phyloP scores from a whole-genome alignment of 495 filamentous ascomycete genomes.

The Aspergillus sclerotioniger region DNA sequence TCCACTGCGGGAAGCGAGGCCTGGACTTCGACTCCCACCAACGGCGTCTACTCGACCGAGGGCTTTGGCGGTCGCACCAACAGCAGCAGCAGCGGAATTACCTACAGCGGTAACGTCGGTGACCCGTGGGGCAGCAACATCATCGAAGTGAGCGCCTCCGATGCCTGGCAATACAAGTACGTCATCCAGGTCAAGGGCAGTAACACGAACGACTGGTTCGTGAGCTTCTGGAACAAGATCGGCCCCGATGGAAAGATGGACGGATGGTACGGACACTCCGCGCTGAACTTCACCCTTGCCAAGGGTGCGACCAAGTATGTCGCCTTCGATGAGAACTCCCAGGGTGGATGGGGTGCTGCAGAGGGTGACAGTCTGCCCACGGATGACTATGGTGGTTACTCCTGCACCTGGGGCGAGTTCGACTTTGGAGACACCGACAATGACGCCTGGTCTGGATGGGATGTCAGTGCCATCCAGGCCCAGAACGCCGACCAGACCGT shows the following conservation, averaged over 20 bases:
- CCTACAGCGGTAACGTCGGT: constrained; percentile 49
- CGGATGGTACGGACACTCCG: constrained; percentile 41
- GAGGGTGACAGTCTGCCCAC: constrained; percentile 33
- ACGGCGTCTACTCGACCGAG: constrained; percentile 1
- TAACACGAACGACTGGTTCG: constrained; percentile 35
- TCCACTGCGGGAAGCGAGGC: background rate
- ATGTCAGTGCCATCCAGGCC: constrained; percentile 41
- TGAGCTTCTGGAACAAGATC: constrained; percentile 55
- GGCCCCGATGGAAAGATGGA: constrained; percentile 36
- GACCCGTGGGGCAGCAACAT: constrained; percentile 54
- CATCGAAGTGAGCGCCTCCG: constrained; percentile 35
- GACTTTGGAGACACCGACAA: constrained; percentile 37
- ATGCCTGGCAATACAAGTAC: constrained; percentile 43
- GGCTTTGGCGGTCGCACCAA: constrained; percentile 7
- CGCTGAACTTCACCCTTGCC: constrained; percentile 40
- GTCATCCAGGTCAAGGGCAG: constrained; percentile 45
- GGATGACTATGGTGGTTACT: constrained; percentile 32
- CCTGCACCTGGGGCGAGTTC: constrained; percentile 47
- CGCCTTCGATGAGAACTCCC: constrained; percentile 47
- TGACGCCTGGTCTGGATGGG: constrained; percentile 41
- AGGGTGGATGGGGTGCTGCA: constrained; percentile 39
- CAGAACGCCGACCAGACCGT: constrained; percentile 32
- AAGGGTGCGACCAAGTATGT: constrained; percentile 43
- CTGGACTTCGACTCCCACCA: constrained; percentile 8
- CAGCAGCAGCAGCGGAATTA: constrained; percentile 27